Evolutionary conservation across 2,329 filamentous ascomycete species (phyloP), one percentile per base, ranked within the genome.

Genomic region (Berkeleyomyces basicola): DNA sequence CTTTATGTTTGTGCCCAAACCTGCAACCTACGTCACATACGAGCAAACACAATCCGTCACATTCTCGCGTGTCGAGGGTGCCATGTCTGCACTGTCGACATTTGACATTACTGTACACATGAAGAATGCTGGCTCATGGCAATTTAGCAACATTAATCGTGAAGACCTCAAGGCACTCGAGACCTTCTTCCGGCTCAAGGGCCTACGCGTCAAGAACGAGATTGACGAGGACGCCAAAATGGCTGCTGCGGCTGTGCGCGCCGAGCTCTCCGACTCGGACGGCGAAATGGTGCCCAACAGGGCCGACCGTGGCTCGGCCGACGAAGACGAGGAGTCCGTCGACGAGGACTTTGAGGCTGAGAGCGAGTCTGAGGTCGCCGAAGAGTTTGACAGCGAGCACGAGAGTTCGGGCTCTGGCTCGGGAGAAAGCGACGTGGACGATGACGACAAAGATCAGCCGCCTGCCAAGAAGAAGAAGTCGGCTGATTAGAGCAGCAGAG

Each of bases 101-200:
- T 99, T 99, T 71, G 93, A 99, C 73, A 96, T 99, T 68, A 93
- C 90, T 0, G 88, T 99, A 64, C 85, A 85, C 62, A 82, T 96
- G 77, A 97, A 96, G 79, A 83, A 79, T 68, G 80, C 83, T 61
- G 87, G 88, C 63, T 90, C 95, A 70, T 90, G 91, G 69, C 91
- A 96, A 70, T 99, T 99, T 77, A 96, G 90, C 76, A 99, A 99
- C 78, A 99, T 99, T 74, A 99, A 96, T 73, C 87, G 92, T 68
- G 93, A 99, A 77, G 93, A 99, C 72, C 89, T 97, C 74, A 88
- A 93, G 75, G 88, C 89, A 5, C 82, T 99, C n/a, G 93, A 99
- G 74, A 85, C 87, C 68, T 99, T 99, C 77, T 96, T 99, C 82
- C 93, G 95, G 75, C 83, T 90, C 68, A 97, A 97, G 79, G 88